A percentile compares a stretch with the other conserved stretches of the same genome.
Conservation (phyloP, 225 moss, liverwort and hornwort genomes). For the Pseudoscleropodium purum region DNA sequence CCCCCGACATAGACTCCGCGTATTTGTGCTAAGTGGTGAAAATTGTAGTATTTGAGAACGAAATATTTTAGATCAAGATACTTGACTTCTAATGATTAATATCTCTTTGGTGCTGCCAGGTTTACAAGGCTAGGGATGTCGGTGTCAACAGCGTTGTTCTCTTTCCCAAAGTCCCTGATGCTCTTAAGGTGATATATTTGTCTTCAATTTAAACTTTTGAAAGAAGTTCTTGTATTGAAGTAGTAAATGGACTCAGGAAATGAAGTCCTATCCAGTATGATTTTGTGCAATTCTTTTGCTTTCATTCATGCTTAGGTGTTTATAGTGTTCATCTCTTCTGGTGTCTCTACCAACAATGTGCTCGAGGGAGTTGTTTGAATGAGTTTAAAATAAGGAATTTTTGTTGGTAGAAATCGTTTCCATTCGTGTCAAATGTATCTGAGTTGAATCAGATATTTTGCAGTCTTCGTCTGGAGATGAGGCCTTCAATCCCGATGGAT, state of each 20-base stretch:
- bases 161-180: slow-evolving; percentile 97
- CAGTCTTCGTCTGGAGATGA: slow-evolving; percentile 81
- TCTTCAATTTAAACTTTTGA: not conserved
- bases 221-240: not conserved
- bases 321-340: not conserved
- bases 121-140: slow-evolving; percentile 96
- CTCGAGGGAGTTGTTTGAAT: not conserved
- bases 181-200: slow-evolving; percentile 56
- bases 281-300: not conserved
- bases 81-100: not conserved
- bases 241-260: not conserved
- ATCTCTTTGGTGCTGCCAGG: slow-evolving; percentile 32
- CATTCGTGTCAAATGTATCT: not conserved
- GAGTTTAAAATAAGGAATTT: not conserved
- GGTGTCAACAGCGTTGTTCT: slow-evolving; percentile 98
- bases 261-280: not conserved
- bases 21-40: not conserved
- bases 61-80: not conserved
- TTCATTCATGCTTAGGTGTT: not conserved
- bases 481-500: slow-evolving; percentile 77
- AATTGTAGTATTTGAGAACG: not conserved
- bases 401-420: not conserved
- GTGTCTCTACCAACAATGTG: not conserved
- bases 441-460: not conserved
- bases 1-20: not conserved